Base-by-base conservation (phyloP, 441 rosid species). In the Gossypium schwendimanii region DNA sequence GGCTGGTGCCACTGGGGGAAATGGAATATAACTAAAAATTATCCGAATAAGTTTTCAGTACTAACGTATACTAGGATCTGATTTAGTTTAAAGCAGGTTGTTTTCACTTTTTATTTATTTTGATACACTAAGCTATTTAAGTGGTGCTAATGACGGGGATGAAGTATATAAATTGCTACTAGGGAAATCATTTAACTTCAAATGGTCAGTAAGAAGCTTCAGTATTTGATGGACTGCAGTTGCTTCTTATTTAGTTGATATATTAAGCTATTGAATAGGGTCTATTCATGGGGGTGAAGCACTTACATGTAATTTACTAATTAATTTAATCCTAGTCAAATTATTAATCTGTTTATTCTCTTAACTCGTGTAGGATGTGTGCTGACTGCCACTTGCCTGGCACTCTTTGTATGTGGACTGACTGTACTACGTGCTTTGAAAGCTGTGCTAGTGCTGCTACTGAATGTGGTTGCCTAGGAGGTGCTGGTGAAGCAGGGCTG, bases 381-480 rank as follows among this genome's bases (percentile, higher is more conserved):
- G 91, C 98, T 7, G 99, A 96, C 82, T 96, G 99, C 76, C 99
- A 96, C 85, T 84, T 96, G 73, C 98, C 99, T 3, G 98, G 99
- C 44, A 96, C 99, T n/a, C 87, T 96, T 60, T 96, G 99, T 71
- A 88, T 96, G 94, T 96, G 99, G 98, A 93, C 97, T 26, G 99
- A 96, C 85, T 96, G 99, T 76, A 93, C 99, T 5, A 87, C 99
- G 49, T 93, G 99, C 86, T 90, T 90, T 55, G 99, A 96, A 84
- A 85, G 96, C 71, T 93, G 98, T 81, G 97, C 98, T 55, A 90
- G 98, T 79, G 83, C 98, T 65, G 92, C 91, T 4, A 77, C 94
- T 75, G 99, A 96, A 84, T 96, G 98, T 69, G 97, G 99, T 80
- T 96, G 99, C 85, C 81, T 96, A 79, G 96, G 97, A 73, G 98